A percentile compares a stretch with the other conserved stretches of the same genome.
Evolutionary conservation across 164 flowering plant species (phyloP).

Genomic region (Echeveria elegans): DNA sequence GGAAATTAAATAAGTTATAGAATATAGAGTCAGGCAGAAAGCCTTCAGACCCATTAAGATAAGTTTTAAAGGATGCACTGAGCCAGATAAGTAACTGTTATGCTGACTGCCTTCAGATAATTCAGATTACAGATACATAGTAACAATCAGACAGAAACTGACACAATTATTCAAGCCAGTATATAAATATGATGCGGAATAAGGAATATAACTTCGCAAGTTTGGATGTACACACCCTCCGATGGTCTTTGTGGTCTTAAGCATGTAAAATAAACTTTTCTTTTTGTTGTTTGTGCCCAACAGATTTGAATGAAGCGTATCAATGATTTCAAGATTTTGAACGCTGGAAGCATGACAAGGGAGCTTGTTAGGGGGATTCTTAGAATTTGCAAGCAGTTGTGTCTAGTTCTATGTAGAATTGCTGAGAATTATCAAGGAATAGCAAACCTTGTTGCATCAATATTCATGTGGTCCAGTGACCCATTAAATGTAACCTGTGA

Average conservation of each 20-base stretch:
- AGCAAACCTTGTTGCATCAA: constrained; percentile 87
- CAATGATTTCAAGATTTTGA: constrained; percentile 90
- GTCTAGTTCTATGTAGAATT: not conserved
- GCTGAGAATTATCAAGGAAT: not conserved
- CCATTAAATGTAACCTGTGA: constrained; percentile 97
- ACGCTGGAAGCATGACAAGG: constrained; percentile 40
- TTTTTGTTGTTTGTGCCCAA: constrained; percentile 81
- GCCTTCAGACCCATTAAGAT: not conserved
- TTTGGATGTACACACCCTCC: constrained; percentile 57
- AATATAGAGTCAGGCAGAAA: not conserved
- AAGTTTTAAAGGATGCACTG: not conserved
- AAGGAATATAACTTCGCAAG: not conserved
- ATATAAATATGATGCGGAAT: not conserved
- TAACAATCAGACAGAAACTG: not conserved
- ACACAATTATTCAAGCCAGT: not conserved
- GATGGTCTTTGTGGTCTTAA: constrained; percentile 83
- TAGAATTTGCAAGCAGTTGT: not conserved
- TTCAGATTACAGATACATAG: not conserved
- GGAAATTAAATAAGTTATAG: not conserved
- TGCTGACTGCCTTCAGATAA: not conserved
- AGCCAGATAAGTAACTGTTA: not conserved
- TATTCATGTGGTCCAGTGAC: constrained; percentile 93
- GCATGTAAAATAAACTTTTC: constrained; percentile 86
- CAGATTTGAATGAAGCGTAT: constrained; percentile 66
- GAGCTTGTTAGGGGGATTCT: not conserved